Evolutionary conservation across 2,329 filamentous ascomycete species (phyloP).

Genomic region (Venturia effusa): DNA sequence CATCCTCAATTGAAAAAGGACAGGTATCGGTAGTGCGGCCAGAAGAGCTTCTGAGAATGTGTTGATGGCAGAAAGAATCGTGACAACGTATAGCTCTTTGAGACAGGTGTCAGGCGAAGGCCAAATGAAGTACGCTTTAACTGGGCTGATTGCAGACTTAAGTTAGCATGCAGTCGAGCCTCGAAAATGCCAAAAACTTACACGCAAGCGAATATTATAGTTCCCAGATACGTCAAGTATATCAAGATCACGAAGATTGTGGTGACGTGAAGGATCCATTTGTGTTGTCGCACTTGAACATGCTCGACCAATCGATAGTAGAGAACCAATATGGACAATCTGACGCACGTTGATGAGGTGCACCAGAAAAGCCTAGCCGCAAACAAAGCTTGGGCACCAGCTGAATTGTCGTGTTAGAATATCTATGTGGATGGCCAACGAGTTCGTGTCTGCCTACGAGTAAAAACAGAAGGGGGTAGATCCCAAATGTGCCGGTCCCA

Average conservation of each 20-base stretch:
- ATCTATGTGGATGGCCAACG: background rate
- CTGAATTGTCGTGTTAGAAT: background rate
- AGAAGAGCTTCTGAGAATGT: slow-evolving; percentile 31
- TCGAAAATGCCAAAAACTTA: slow-evolving; percentile 21
- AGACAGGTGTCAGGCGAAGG: background rate
- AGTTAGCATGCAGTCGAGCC: slow-evolving; percentile 33
- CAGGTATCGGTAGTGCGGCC: slow-evolving; percentile 32
- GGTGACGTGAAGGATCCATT: slow-evolving; percentile 28
- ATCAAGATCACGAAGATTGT: slow-evolving; percentile 26
- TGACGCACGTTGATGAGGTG: slow-evolving; percentile 30
- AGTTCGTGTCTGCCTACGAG: background rate
- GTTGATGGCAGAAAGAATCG: slow-evolving; percentile 22
- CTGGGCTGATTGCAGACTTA: slow-evolving; percentile 31
- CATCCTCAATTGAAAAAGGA: slow-evolving; percentile 32
- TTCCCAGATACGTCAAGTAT: slow-evolving; percentile 30
- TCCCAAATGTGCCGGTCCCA: slow-evolving; percentile 13
- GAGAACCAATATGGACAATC: slow-evolving; percentile 33
- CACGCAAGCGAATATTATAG: slow-evolving; percentile 31
- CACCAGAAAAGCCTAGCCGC: slow-evolving; percentile 31
- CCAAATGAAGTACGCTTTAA: slow-evolving; percentile 14
- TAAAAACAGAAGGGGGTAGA: background rate
- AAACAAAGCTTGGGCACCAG: background rate
- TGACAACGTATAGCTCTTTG: slow-evolving; percentile 2
- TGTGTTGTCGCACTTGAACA: slow-evolving; percentile 27
- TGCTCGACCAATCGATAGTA: slow-evolving; percentile 35